These are phyloP conservation scores for Dactylellina parvicollis DNA, from an alignment of 2,329 filamentous ascomycete genomes.

Conservation along the genomic window DNA sequence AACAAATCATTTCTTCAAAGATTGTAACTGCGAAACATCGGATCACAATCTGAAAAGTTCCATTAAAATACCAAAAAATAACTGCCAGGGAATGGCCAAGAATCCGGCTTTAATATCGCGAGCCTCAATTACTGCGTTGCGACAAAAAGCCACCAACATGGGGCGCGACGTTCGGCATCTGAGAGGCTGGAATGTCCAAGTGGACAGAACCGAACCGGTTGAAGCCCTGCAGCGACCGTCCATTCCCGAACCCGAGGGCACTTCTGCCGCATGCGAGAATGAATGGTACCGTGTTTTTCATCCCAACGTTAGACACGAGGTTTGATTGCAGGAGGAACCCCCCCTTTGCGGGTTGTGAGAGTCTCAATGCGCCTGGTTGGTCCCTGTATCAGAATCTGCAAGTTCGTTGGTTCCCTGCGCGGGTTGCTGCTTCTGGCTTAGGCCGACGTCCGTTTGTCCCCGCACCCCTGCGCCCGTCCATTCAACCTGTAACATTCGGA, in stretches of 20 bases:
- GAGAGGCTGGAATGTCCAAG: not conserved
- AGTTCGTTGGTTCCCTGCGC: not conserved
- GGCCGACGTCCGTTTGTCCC: slow-evolving; percentile 29
- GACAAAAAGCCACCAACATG: slow-evolving; percentile 15
- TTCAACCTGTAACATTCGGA: slow-evolving; percentile 52
- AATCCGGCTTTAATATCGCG: too few species aligned
- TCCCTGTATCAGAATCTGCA: slow-evolving; percentile 55
- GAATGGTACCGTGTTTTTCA: slow-evolving; percentile 8
- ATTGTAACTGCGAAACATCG: too few species aligned
- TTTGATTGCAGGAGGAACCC: slow-evolving; percentile 46
- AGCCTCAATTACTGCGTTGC: slow-evolving; percentile 10
- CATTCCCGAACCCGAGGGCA: slow-evolving; percentile 4
- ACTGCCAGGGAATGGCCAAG: too few species aligned
- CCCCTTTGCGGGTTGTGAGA: slow-evolving; percentile 34
- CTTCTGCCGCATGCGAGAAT: slow-evolving; percentile 19
- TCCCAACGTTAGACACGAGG: not conserved
- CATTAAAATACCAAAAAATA: too few species aligned
- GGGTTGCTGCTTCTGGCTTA: slow-evolving; percentile 41
- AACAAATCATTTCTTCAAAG: too few species aligned
- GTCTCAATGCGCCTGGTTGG: slow-evolving; percentile 38
- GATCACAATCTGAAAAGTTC: too few species aligned
- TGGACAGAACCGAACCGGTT: not conserved
- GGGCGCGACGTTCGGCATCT: not conserved
- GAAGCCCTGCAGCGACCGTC: not conserved
- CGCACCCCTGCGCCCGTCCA: slow-evolving; percentile 36